Evolutionary conservation across 208 protist genomes (phyloP).

Genomic region (Entamoeba dispar): DNA sequence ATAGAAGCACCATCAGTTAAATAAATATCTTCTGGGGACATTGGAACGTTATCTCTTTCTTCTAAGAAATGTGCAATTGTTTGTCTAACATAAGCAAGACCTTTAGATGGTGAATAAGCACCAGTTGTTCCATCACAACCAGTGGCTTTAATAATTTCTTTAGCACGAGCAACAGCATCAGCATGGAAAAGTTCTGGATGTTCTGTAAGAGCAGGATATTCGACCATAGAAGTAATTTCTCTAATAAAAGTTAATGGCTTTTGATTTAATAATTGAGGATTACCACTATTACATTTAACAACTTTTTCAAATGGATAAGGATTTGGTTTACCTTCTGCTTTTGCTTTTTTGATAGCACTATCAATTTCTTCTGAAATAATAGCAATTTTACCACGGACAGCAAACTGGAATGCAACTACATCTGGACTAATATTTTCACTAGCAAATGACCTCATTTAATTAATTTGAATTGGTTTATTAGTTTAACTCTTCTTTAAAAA

Average conservation of each 20-base stretch:
- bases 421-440: not conserved
- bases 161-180: constrained; percentile 65
- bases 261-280: constrained; percentile 79
- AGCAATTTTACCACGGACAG: too few species aligned
- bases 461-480: too few species aligned
- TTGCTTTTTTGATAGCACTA: too few species aligned
- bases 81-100: constrained; percentile 20
- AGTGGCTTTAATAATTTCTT: constrained; percentile 41
- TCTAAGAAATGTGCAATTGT: constrained; percentile 72
- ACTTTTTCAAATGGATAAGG: constrained; percentile 53
- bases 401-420: too few species aligned
- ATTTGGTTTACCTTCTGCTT: too few species aligned
- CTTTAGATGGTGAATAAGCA: constrained; percentile 49
- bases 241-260: constrained; percentile 78
- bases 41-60: constrained; percentile 53
- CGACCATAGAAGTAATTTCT: constrained; percentile 45
- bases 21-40: constrained; percentile 52
- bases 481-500: too few species aligned
- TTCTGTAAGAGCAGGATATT: constrained; percentile 40
- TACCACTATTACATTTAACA: constrained; percentile 94
- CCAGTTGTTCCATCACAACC: constrained; percentile 27
- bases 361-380: too few species aligned
- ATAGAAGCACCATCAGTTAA: constrained; percentile 79
- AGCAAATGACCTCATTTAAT: too few species aligned
- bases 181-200: constrained; percentile 43